Evolutionary conservation across 305 asterid species (phyloP), one percentile per base, ranked within the genome.

Genomic region (Solanum chacoense): DNA sequence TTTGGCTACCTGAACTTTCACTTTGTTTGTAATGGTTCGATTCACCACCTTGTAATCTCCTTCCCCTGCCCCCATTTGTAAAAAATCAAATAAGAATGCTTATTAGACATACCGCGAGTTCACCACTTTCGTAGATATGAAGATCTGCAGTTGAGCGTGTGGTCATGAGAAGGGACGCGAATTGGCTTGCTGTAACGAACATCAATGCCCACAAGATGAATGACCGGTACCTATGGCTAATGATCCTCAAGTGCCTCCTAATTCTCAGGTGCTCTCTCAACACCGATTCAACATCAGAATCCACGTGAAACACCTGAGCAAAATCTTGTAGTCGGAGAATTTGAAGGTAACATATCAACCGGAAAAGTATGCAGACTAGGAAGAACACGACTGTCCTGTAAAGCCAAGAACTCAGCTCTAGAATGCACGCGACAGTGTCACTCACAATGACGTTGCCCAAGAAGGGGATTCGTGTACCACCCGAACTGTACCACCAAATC

Each of bases 351-450:
- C 98, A 96, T 29, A 97, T 92, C 28, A 97, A 93, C 13, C 98
- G 97, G 89, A 97, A 97, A 84, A 97, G 97, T 36, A 95, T 89
- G 18, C 99, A 96, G 2, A 97, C 97, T 3, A 97, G 95, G 86
- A 97, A 97, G 85, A 95, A 95, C 6, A 97, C 98, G 7, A 93
- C 89, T 0, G 97, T 94, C 89, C 99, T 90, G 88, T 97, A 97
- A 85, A 95, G 94, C 99, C 99, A 97, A 1, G 99, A 97, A 91
- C 94, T 93, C 2, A 97, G 95, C 88, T 95, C 98, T 10, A 97
- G 90, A 84, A 93, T 75, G 90, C 99, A 97, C 0, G 97, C 97
- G 29, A 96, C 94, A 0, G 92, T 89, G 84, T 97, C 96, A 93
- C 99, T 97, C 90, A 94, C 90, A 9, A 95, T 42, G 63, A 91